These are phyloP conservation scores for Trichosporon ovoides DNA, from an alignment of 1,284 basidiomycete genomes.

Conservation along the genomic window DNA sequence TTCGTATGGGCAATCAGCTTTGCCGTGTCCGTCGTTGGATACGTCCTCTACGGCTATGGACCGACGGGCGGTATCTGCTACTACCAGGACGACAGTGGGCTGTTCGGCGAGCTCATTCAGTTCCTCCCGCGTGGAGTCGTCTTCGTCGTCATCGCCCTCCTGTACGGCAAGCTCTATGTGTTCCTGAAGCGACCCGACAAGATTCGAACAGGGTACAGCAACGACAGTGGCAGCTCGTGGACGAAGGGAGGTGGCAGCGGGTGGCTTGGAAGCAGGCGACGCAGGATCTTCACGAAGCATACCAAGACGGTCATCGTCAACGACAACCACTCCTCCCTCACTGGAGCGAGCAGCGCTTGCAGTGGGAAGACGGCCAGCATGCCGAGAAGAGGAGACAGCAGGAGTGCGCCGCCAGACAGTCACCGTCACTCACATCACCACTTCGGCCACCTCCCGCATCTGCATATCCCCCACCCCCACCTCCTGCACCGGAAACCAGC, in stretches of 20 bases:
- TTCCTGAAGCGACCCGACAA: constrained; percentile 49
- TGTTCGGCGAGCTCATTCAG: constrained; percentile 47
- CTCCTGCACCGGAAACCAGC: not conserved
- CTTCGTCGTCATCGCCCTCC: constrained; percentile 40
- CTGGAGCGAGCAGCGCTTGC: not conserved
- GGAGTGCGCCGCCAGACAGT: not conserved
- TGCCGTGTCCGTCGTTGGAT: constrained; percentile 32
- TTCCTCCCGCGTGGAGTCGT: constrained; percentile 45
- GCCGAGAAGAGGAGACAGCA: no score
- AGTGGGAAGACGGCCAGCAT: no score
- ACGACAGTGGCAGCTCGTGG: constrained; percentile 12
- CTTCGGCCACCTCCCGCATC: not conserved
- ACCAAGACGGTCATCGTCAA: not conserved
- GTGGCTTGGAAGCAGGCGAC: constrained; percentile 6
- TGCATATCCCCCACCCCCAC: not conserved
- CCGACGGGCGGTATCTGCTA: constrained; percentile 46
- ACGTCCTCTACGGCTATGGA: constrained; percentile 37
- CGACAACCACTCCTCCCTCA: not conserved
- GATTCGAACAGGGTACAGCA: constrained; percentile 34
- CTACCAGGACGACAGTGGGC: constrained; percentile 38
- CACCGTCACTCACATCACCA: not conserved
- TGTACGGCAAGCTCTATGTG: constrained; percentile 48
- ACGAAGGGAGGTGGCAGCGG: not conserved
- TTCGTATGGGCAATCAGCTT: constrained; percentile 39
- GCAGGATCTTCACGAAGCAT: not conserved